A percentile compares a stretch with the other conserved stretches of the same genome.
Evolutionary conservation across 257 asterid genomes (phyloP).

Genomic region (Thymus quinquecostatus): DNA sequence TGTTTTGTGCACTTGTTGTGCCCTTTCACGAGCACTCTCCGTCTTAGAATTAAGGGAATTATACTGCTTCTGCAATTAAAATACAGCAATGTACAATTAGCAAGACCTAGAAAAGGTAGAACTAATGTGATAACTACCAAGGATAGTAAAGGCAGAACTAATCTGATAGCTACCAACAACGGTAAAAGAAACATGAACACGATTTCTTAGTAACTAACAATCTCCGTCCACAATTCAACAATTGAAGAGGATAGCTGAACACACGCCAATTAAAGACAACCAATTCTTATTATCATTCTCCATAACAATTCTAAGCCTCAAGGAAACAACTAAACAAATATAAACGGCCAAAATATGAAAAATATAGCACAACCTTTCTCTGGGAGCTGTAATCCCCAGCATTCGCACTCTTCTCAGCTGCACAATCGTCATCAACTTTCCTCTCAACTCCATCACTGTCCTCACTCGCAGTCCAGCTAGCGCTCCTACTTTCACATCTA

Average conservation of each 20-base stretch:
- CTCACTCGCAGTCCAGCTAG: conserved; percentile 28
- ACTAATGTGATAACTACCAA: conserved; percentile 30
- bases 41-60: conserved; percentile 31
- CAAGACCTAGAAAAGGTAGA: conserved; percentile 3
- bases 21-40: conserved; percentile 31
- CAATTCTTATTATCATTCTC: background rate
- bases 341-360: conserved; percentile 2
- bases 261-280: background rate
- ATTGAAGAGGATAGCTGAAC: background rate
- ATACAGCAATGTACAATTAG: conserved; percentile 36
- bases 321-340: background rate
- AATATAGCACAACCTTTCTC: conserved; percentile 36
- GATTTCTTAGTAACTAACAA: background rate
- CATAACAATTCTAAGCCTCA: background rate
- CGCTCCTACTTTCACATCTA: conserved; percentile 10
- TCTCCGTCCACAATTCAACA: background rate
- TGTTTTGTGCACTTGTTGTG: conserved; percentile 25
- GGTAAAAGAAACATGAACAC: background rate
- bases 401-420: conserved; percentile 2
- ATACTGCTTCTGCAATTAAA: conserved; percentile 42
- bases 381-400: conserved; percentile 23
- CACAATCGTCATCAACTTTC: background rate
- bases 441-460: conserved; percentile 36
- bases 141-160: background rate
- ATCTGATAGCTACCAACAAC: conserved; percentile 30